These are phyloP conservation scores for Echites panduratus DNA, from an alignment of 257 asterid species.

Conservation along the genomic window DNA sequence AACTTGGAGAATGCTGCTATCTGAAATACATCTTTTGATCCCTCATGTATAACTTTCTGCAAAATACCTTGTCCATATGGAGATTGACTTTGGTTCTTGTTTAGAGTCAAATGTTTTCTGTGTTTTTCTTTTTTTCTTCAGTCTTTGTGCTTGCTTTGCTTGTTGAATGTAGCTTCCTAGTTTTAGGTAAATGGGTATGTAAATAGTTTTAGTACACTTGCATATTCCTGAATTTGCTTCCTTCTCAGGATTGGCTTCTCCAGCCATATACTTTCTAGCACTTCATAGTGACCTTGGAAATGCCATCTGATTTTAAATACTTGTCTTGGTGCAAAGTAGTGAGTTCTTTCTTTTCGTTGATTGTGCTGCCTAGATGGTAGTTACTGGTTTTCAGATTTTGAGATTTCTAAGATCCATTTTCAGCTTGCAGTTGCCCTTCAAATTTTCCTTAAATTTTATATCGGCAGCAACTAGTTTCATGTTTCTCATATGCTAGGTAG, in stretches of 20 bases:
- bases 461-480: background rate
- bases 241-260: background rate
- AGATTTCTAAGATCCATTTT: background rate
- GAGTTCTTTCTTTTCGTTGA: background rate
- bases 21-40: background rate
- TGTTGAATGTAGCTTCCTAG: background rate
- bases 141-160: background rate
- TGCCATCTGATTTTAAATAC: background rate
- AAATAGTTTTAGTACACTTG: too few species aligned
- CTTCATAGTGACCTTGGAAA: background rate
- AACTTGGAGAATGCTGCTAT: background rate
- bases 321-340: background rate
- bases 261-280: background rate
- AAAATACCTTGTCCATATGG: background rate
- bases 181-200: background rate
- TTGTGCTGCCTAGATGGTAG: background rate
- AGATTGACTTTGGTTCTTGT: background rate
- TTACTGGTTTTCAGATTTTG: background rate
- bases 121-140: too few species aligned
- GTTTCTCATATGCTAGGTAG: background rate
- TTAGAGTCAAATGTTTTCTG: background rate
- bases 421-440: background rate
- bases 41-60: background rate
- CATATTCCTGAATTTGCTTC: background rate
- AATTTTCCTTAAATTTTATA: background rate